Evolutionary conservation across 495 filamentous ascomycete genomes (phyloP).

Genomic region (Aspergillus sclerotioniger): DNA sequence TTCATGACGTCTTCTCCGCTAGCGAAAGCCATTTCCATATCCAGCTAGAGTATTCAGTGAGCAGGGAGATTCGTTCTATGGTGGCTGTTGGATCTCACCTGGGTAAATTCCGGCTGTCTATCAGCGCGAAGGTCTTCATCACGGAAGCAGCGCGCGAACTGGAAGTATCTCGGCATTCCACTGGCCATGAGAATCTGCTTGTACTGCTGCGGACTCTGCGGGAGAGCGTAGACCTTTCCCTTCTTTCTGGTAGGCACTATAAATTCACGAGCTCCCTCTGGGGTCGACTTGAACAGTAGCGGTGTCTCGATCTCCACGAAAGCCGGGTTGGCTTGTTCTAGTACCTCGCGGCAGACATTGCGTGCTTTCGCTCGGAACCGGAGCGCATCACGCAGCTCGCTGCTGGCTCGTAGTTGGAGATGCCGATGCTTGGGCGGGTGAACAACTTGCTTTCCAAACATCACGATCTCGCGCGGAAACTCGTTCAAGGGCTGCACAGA

Average conservation of each 20-base stretch:
- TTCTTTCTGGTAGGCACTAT: conserved; percentile 80
- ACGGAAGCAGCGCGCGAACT: conserved; percentile 92
- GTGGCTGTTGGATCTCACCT: conserved; percentile 60
- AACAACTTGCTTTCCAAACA: conserved; percentile 60
- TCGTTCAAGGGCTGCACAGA: conserved; percentile 68
- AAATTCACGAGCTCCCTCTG: conserved; percentile 93
- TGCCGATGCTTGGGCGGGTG: conserved; percentile 76
- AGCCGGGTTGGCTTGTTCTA: conserved; percentile 40
- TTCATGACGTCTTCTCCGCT: conserved; percentile 71
- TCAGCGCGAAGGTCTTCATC: conserved; percentile 94
- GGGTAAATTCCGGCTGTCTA: conserved; percentile 94
- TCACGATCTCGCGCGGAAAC: conserved; percentile 73
- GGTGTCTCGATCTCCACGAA: conserved; percentile 91
- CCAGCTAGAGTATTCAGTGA: conserved; percentile 54
- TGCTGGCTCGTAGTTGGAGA: conserved; percentile 76
- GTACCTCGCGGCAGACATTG: conserved; percentile 48
- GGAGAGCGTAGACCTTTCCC: conserved; percentile 82
- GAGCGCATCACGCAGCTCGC: conserved; percentile 60
- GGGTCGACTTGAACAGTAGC: conserved; percentile 93
- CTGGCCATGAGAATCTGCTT: conserved; percentile 97
- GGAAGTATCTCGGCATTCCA: conserved; percentile 78
- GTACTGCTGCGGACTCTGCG: conserved; percentile 97
- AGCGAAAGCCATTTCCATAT: conserved; percentile 89
- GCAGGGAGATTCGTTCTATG: too few relatives aligned
- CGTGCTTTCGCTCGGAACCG: conserved; percentile 54